Base-by-base conservation (phyloP, 805 yeast genomes). In the Metschnikowia aberdeeniae region DNA sequence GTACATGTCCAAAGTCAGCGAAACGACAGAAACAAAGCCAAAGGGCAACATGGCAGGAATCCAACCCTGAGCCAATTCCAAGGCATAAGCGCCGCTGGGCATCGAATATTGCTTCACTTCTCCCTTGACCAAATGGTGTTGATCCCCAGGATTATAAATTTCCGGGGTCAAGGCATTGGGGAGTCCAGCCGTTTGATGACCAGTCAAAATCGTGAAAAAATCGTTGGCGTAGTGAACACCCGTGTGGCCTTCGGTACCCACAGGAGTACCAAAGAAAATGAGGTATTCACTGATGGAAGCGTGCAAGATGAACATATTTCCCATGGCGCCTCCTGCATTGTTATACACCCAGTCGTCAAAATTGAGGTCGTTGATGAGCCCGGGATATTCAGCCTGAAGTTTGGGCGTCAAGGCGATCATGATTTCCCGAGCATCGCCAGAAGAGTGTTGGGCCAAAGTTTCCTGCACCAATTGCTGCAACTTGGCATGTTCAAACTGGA, bases 291-390 rank as follows among this genome's bases (percentile, higher is more conserved):
- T 75, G 57, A 93, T 74, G 7, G 98, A 93, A 9, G 98, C 97
- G 65, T 93, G 99, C 54, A 92, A 73, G 50, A 93, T 88, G 57
- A 88, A 78, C 98, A 93, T 92, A 44, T 89, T 81, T 20, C 95
- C 93, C 99, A 93, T 93, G 42, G 99, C 98, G 55, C 96, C 96
- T 44, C 99, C 99, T 3, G 99, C 99, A 58, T 88, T 89, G 77
- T 93, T 93, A 78, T 82, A 92, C 42, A 93, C 85, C 98, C 98
- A 93, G 53, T 90, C 92, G 43, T 86, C 85, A 41, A 74, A 72
- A 62, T 82, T 79, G 54, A 84, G 74, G 52, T 81, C 81, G 66
- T 87, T 87, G 66, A 92, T 78, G 54, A 76, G 61, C 6, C 80
- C 81, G 10, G 96, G 95, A 63, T 93, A 93, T 37, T 72, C 78